Evolutionary conservation across 805 yeast genomes (phyloP).

Genomic region (Zygosaccharomyces lentus): DNA sequence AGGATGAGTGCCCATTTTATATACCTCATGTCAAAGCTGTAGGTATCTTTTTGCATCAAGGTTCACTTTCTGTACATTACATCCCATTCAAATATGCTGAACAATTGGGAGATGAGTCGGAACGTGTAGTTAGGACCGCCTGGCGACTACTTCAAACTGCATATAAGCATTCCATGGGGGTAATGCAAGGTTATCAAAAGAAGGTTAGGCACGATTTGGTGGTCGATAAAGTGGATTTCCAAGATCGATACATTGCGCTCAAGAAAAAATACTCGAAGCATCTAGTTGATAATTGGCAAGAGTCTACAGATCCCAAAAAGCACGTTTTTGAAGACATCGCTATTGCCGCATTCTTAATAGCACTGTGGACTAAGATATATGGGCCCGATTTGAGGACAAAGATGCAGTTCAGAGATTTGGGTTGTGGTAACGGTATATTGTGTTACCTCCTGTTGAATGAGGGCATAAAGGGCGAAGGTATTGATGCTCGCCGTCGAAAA

Average conservation of each 20-base stretch:
- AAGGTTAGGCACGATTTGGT: conserved; percentile 85
- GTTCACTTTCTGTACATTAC: conserved; percentile 65
- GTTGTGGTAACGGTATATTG: conserved; percentile 91
- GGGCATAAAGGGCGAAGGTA: conserved; percentile 78
- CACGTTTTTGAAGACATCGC: conserved; percentile 96
- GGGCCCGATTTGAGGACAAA: conserved; percentile 33
- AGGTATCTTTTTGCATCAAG: conserved; percentile 53
- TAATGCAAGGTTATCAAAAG: conserved; percentile 77
- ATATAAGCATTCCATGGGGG: conserved; percentile 77
- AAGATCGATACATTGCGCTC: conserved; percentile 70
- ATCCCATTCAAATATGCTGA: conserved; percentile 49
- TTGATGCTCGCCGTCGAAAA: conserved; percentile 85
- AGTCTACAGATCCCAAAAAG: conserved; percentile 88
- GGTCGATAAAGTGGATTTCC: conserved; percentile 77
- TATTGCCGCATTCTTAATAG: conserved; percentile 89
- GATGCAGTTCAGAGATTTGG: conserved; percentile 76
- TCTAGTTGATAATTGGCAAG: conserved; percentile 83
- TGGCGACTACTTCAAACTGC: conserved; percentile 75
- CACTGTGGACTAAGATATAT: conserved; percentile 65
- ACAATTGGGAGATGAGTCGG: conserved; percentile 37
- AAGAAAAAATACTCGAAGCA: conserved; percentile 76
- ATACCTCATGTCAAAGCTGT: conserved; percentile 82
- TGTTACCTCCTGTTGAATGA: conserved; percentile 72
- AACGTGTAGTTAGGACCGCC: conserved; percentile 78
- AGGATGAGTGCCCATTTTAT: conserved; percentile 75